Percentiles rank a stretch among this genome's conserved stretches.
These are phyloP conservation scores for Aspergillus fischeri DNA, from an alignment of 2,329 filamentous ascomycete genomes.

Conservation along the genomic window DNA sequence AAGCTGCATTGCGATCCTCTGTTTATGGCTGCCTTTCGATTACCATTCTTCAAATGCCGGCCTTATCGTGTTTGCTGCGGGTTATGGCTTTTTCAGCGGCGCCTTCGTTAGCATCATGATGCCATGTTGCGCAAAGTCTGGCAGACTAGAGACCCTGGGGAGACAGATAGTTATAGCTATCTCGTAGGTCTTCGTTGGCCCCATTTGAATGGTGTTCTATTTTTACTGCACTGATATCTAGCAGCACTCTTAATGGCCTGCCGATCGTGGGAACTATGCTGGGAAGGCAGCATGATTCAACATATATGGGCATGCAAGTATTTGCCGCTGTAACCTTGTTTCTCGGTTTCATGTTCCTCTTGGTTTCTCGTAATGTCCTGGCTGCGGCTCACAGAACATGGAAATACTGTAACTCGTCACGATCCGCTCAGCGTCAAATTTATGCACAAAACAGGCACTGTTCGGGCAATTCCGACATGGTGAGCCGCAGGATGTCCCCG, in stretches of 20 bases:
- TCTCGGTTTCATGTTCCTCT: no score
- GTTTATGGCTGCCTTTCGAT: constrained; percentile 28
- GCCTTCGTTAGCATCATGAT: constrained; percentile 26
- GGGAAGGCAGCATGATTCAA: constrained; percentile 11
- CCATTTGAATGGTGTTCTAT: no score
- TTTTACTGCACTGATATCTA: not conserved
- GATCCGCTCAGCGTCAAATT: no score
- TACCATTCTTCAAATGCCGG: constrained; percentile 24
- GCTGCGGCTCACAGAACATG: no score
- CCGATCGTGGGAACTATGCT: constrained; percentile 28
- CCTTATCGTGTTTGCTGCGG: constrained; percentile 24
- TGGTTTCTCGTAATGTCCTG: no score
- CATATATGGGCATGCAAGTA: constrained; percentile 24
- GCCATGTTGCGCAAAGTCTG: constrained; percentile 27
- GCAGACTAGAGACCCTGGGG: constrained; percentile 29
- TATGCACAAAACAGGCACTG: no score
- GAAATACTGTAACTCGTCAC: no score
- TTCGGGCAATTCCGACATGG: no score
- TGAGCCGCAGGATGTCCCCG: no score
- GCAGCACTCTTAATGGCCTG: constrained; percentile 19
- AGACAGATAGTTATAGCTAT: constrained; percentile 28
- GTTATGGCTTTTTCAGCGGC: constrained; percentile 28
- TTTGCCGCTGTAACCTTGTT: constrained; percentile 10
- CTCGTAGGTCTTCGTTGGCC: constrained; percentile 11
- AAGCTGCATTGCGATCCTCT: constrained; percentile 17